Conservation (phyloP, 176 grass and related monocot genomes). For the Oryza glaberrima region DNA sequence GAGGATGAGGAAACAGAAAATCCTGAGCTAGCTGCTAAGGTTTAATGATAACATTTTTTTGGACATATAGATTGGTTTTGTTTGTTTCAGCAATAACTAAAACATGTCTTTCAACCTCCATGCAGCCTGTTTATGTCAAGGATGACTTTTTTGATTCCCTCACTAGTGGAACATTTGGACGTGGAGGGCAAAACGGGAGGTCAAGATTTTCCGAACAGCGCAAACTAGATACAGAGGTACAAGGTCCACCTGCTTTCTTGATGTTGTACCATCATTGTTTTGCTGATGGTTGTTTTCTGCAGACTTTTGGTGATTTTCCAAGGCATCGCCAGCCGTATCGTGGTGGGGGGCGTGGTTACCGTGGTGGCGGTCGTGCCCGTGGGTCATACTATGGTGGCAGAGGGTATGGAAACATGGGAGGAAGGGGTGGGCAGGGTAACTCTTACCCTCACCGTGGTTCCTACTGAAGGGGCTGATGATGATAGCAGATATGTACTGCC, state of each 20-base stretch:
- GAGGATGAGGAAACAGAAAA: constrained; percentile 61
- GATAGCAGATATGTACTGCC: background rate
- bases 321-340: constrained; percentile 57
- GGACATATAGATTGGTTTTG: background rate
- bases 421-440: constrained; percentile 50
- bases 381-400: constrained; percentile 64
- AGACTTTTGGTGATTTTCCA: constrained; percentile 82
- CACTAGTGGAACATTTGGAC: constrained; percentile 66
- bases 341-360: constrained; percentile 58
- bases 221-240: constrained; percentile 79
- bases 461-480: constrained; percentile 44
- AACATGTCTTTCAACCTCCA: constrained; percentile 24
- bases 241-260: background rate
- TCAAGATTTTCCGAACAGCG: constrained; percentile 61
- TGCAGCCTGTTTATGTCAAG: constrained; percentile 79
- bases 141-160: constrained; percentile 90
- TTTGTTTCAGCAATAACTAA: background rate
- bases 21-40: constrained; percentile 54
- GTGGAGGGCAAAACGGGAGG: constrained; percentile 59
- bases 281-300: constrained; percentile 22
- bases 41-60: constrained; percentile 23
- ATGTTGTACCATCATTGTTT: background rate
- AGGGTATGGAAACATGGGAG: constrained; percentile 53
- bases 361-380: constrained; percentile 57
- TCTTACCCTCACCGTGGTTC: constrained; percentile 38